Evolutionary conservation across 257 asterid species (phyloP).

Genomic region (Solanum dulcamara): DNA sequence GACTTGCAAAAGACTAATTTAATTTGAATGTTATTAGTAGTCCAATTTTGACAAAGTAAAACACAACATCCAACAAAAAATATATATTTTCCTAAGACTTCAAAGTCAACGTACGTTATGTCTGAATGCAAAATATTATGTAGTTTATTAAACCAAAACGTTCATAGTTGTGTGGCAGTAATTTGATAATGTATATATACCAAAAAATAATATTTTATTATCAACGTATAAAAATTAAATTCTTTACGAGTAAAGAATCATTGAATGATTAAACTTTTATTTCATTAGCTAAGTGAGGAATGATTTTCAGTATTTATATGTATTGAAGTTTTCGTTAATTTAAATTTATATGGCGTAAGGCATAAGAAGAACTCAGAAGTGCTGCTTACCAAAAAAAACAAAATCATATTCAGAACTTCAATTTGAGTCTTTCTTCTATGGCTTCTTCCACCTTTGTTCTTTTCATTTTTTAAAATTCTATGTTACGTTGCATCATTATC

Average conservation of each 20-base stretch:
- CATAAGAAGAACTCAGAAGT: too few species aligned
- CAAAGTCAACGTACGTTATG: background rate
- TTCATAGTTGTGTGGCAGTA: background rate
- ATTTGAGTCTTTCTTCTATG: background rate
- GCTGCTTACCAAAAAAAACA: background rate
- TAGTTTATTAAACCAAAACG: background rate
- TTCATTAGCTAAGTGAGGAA: background rate
- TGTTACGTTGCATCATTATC: background rate
- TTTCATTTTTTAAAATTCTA: background rate
- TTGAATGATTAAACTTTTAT: background rate
- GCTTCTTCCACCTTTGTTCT: background rate
- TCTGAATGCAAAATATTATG: background rate
- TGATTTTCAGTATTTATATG: too few species aligned
- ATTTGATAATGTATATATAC: background rate
- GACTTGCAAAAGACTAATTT: background rate
- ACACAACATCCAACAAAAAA: background rate
- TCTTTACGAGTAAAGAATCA: background rate
- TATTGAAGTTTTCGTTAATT: background rate
- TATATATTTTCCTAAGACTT: background rate
- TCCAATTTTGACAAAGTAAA: background rate
- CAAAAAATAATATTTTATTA: background rate
- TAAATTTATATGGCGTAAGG: background rate
- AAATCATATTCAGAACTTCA: fast-evolving
- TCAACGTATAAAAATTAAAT: background rate
- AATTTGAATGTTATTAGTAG: background rate